Conservation (phyloP, 1,284 basidiomycete genomes). For the Tilletia caries region DNA sequence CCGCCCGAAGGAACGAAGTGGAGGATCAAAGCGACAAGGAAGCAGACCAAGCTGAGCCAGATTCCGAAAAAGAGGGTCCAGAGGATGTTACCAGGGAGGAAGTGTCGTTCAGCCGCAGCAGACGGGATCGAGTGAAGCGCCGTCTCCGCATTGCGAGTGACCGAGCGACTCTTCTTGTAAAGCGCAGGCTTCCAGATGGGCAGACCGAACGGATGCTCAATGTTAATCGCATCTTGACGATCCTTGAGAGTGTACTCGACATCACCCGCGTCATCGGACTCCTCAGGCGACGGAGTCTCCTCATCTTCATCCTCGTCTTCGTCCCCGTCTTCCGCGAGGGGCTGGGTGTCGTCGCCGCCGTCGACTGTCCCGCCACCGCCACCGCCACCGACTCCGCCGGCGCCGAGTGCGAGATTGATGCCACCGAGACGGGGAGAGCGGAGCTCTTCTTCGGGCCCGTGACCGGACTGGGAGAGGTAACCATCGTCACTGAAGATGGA, state of each 20-base stretch:
- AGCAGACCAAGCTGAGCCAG: conserved; percentile 76
- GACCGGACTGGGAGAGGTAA: background rate
- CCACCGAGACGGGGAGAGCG: conserved; percentile 5
- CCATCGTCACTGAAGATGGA: conserved; percentile 12
- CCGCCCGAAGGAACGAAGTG: conserved; percentile 73
- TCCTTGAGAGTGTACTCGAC: conserved; percentile 88
- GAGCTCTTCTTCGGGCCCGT: background rate
- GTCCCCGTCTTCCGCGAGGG: no score
- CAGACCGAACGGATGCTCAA: conserved; percentile 97
- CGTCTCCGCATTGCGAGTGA: conserved; percentile 91
- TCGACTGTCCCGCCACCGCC: conserved; percentile 17
- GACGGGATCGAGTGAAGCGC: conserved; percentile 89
- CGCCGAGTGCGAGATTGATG: background rate
- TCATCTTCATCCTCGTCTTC: conserved; percentile 20
- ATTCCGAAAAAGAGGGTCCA: conserved; percentile 77
- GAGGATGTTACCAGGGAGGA: conserved; percentile 85
- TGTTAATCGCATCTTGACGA: conserved; percentile 92
- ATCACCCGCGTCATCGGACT: conserved; percentile 56
- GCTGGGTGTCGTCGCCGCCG: conserved; percentile 22
- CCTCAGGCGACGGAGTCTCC: conserved; percentile 7
- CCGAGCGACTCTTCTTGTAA: conserved; percentile 95
- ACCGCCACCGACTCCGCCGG: conserved; percentile 17
- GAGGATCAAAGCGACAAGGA: conserved; percentile 67
- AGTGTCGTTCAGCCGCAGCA: conserved; percentile 81
- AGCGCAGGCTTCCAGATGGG: conserved; percentile 99